These are phyloP conservation scores for Loxodes magnus DNA, from an alignment of 73 alveolate genomes.

Conservation along the genomic window DNA sequence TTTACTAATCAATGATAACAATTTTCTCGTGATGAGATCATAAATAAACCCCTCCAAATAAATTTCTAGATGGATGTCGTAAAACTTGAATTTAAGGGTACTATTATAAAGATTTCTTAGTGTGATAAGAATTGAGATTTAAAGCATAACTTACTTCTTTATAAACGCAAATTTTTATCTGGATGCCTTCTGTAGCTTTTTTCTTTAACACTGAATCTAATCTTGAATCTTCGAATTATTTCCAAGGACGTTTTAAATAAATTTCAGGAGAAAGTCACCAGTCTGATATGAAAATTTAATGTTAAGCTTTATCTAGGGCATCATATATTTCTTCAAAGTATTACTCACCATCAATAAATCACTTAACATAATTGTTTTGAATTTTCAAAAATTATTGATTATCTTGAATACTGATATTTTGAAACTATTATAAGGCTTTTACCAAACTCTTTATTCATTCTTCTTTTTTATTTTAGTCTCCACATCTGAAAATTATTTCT, in stretches of 20 bases:
- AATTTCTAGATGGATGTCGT: slow-evolving; percentile 65
- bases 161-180: slow-evolving; percentile 51
- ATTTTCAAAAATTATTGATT: not conserved
- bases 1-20: slow-evolving; percentile 74
- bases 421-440: not conserved
- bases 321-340: slow-evolving; percentile 5
- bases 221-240: not conserved
- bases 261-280: slow-evolving; percentile 14
- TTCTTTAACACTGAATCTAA: not conserved
- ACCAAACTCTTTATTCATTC: not conserved
- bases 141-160: slow-evolving; percentile 68
- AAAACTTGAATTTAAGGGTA: slow-evolving; percentile 71
- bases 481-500: not conserved
- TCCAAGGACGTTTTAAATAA: slow-evolving; percentile 9
- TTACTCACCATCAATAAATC: slow-evolving; percentile 1
- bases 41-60: slow-evolving; percentile 26
- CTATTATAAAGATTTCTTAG: slow-evolving; percentile 44
- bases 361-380: not conserved
- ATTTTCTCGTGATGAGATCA: slow-evolving; percentile 96
- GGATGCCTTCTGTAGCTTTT: slow-evolving; percentile 77
- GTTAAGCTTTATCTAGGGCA: not conserved
- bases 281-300: slow-evolving; percentile 9
- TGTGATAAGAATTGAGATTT: slow-evolving; percentile 50
- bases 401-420: not conserved
- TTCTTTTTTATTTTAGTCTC: not conserved